phyloP scores from a whole-genome alignment of 1,284 basidiomycete genomes.

The Boletus albobrunnescens region DNA sequence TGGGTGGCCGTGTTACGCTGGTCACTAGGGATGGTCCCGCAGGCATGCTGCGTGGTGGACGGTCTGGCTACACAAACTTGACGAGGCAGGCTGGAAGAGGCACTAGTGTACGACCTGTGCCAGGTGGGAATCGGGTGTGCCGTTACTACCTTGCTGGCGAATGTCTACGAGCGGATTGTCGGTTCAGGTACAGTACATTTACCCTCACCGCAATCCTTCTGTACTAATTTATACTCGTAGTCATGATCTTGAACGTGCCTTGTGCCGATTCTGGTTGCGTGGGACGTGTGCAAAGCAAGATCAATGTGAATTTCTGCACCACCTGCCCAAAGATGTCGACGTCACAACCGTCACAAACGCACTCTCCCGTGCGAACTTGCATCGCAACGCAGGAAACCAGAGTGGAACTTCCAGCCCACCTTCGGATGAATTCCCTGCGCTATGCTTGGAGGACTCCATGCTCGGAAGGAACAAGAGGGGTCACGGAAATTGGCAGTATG shows the following conservation, averaged over 20 bases:
- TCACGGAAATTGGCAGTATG: conserved; percentile 46
- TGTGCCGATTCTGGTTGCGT: conserved; percentile 97
- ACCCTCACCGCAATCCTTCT: neutral
- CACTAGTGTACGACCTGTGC: conserved; percentile 54
- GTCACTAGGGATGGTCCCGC: conserved; percentile 50
- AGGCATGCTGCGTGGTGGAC: conserved; percentile 41
- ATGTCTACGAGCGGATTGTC: conserved; percentile 92
- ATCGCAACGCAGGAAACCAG: conserved; percentile 37
- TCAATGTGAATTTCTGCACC: conserved; percentile 86
- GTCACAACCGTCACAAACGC: conserved; percentile 62
- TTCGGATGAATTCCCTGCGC: conserved; percentile 84
- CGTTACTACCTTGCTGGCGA: conserved; percentile 96
- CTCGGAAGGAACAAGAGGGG: conserved; percentile 36
- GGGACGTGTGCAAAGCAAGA: conserved; percentile 95
- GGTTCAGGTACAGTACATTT: conserved; percentile 73
- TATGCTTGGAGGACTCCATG: conserved; percentile 45
- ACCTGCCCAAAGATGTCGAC: conserved; percentile 78
- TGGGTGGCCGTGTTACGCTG: conserved; percentile 60
- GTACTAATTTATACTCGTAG: conserved; percentile 39
- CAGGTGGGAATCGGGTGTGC: conserved; percentile 72
- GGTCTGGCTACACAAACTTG: conserved; percentile 39
- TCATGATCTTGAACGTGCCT: conserved; percentile 86
- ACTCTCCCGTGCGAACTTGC: conserved; percentile 67
- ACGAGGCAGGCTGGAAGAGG: conserved; percentile 42
- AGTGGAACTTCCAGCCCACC: conserved; percentile 42